phyloP scores from a whole-genome alignment of 2,329 filamentous ascomycete species.

The Dryadomyces sulphureus region DNA sequence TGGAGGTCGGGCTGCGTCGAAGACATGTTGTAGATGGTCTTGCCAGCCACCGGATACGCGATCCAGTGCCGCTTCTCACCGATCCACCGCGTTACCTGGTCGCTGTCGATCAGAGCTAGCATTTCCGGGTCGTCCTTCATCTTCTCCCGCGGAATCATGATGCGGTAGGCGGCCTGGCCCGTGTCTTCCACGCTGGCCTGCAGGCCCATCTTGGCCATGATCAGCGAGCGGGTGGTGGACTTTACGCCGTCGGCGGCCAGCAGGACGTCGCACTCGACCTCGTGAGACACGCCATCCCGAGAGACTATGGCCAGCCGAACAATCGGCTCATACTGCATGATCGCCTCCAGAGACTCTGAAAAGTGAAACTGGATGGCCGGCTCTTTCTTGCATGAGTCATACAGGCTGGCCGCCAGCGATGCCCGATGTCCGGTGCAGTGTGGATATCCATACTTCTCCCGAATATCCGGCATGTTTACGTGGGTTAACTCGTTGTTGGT shows the following conservation, averaged over 20 bases:
- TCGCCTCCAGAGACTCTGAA: constrained; percentile 32
- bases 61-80: constrained; percentile 63
- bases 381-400: constrained; percentile 49
- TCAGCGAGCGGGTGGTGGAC: constrained; percentile 30
- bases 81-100: constrained; percentile 61
- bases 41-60: constrained; percentile 56
- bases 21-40: constrained; percentile 51
- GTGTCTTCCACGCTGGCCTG: constrained; percentile 48
- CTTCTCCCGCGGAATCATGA: constrained; percentile 55
- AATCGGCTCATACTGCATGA: background rate
- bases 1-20: constrained; percentile 46
- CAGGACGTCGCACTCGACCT: constrained; percentile 35
- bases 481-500: constrained; percentile 55
- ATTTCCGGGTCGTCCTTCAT: constrained; percentile 55
- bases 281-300: background rate
- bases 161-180: constrained; percentile 63
- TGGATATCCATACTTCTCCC: constrained; percentile 53
- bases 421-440: constrained; percentile 71
- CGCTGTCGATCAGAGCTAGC: constrained; percentile 47
- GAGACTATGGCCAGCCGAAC: background rate
- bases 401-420: constrained; percentile 54
- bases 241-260: constrained; percentile 43
- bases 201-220: constrained; percentile 38
- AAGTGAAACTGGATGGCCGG: constrained; percentile 55
- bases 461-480: constrained; percentile 54